phyloP scores from a whole-genome alignment of 2,329 filamentous ascomycete genomes.

The Claviceps citrina region DNA sequence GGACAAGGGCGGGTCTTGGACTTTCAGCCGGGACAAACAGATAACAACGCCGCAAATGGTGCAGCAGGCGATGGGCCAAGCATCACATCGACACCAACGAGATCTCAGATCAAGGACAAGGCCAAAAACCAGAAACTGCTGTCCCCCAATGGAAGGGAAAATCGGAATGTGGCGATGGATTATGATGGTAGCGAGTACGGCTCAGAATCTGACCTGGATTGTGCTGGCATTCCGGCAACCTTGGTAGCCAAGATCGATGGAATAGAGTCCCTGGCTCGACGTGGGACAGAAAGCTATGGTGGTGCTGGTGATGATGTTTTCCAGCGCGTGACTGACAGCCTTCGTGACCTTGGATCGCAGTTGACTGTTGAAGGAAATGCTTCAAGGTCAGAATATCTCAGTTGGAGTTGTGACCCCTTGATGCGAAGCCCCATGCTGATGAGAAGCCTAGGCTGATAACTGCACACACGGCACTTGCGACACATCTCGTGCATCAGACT shows the following conservation, averaged over 20 bases:
- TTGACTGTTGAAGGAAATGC: constrained; percentile 56
- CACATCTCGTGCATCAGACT: constrained; percentile 60
- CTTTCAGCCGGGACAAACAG: background rate
- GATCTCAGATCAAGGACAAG: constrained; percentile 18
- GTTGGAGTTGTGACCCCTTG: background rate
- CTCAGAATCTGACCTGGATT: constrained; percentile 54
- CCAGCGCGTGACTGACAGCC: constrained; percentile 49
- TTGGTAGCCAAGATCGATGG: constrained; percentile 56
- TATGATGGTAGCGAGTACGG: constrained; percentile 66
- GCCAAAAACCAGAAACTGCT: constrained; percentile 30
- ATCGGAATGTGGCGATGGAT: constrained; percentile 38
- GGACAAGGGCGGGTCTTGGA: constrained; percentile 11
- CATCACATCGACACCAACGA: constrained; percentile 13
- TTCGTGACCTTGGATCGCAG: constrained; percentile 59
- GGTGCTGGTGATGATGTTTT: constrained; percentile 51
- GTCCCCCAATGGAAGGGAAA: constrained; percentile 26
- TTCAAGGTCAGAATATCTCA: constrained; percentile 39
- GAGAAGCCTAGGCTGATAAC: constrained; percentile 48
- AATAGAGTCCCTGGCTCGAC: constrained; percentile 53
- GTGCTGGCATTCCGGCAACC: constrained; percentile 49
- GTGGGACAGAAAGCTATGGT: constrained; percentile 50
- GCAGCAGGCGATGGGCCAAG: constrained; percentile 4
- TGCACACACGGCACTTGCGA: constrained; percentile 57
- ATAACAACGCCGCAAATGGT: background rate
- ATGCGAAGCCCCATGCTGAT: background rate